Percentiles rank a stretch among this genome's conserved stretches.
These are phyloP conservation scores for Aspergillus bertholletiae DNA, from an alignment of 495 filamentous ascomycete species.

Conservation along the genomic window DNA sequence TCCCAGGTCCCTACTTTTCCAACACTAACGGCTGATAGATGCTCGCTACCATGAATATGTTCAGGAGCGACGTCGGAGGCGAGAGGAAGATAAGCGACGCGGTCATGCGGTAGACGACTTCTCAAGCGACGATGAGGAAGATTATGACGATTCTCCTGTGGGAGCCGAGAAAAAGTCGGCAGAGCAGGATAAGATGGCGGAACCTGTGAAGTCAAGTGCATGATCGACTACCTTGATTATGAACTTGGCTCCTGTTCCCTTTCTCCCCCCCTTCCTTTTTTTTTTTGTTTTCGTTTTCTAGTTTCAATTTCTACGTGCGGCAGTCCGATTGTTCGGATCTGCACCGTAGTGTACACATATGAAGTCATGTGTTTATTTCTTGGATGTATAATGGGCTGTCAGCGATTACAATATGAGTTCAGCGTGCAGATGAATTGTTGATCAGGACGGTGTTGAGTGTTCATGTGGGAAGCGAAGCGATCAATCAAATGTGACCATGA, in stretches of 20 bases:
- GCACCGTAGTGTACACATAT: background rate
- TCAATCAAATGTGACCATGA: background rate
- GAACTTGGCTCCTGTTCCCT: background rate
- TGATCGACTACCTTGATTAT: background rate
- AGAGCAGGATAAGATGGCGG: constrained; percentile 5
- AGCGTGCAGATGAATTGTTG: constrained; percentile 1
- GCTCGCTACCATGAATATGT: constrained; percentile 32
- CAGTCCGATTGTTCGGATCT: background rate
- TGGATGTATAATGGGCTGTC: background rate
- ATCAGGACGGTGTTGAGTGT: background rate
- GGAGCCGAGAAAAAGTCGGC: constrained; percentile 30
- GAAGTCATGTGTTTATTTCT: background rate
- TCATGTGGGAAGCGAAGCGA: background rate
- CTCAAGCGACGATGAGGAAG: constrained; percentile 40
- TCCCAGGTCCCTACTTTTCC: background rate
- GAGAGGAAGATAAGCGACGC: constrained; percentile 31
- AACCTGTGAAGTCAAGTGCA: constrained; percentile 6
- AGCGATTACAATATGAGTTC: background rate
- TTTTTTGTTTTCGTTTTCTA: background rate
- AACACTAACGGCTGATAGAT: constrained; percentile 26
- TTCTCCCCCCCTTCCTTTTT: background rate
- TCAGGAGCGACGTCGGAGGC: constrained; percentile 30
- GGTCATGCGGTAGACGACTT: constrained; percentile 29
- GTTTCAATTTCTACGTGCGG: too few species aligned
- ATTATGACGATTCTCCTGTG: constrained; percentile 25